Evolutionary conservation across 2,329 filamentous ascomycete species (phyloP).

Genomic region (Colletotrichum euphorbiae): DNA sequence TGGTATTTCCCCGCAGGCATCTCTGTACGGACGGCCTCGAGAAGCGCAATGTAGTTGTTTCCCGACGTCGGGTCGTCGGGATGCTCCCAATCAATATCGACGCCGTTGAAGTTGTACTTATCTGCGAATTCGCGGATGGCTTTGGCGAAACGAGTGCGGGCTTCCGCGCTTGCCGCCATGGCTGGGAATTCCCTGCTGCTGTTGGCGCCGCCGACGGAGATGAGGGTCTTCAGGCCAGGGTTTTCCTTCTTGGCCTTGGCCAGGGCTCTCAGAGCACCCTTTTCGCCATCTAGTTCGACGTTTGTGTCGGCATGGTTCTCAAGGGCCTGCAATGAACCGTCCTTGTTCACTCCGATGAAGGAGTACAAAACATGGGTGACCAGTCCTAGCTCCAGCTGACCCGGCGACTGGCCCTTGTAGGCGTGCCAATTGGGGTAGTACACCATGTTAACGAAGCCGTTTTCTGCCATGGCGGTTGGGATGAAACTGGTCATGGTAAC

Average conservation of each 20-base stretch:
- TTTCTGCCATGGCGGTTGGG: slow-evolving; percentile 33
- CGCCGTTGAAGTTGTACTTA: slow-evolving; percentile 69
- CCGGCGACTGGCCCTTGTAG: slow-evolving; percentile 70
- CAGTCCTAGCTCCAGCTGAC: slow-evolving; percentile 64
- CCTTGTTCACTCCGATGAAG: slow-evolving; percentile 57
- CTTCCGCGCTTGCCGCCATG: slow-evolving; percentile 61
- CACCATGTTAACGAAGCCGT: slow-evolving; percentile 52
- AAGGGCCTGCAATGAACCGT: slow-evolving; percentile 50
- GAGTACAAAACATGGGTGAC: slow-evolving; percentile 75
- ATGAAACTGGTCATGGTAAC: not conserved
- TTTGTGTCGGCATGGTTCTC: slow-evolving; percentile 74
- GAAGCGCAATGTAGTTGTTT: slow-evolving; percentile 66
- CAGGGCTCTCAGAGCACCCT: slow-evolving; percentile 71
- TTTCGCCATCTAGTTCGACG: slow-evolving; percentile 68
- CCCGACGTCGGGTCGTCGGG: slow-evolving; percentile 65
- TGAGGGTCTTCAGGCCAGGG: slow-evolving; percentile 67
- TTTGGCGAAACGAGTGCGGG: slow-evolving; percentile 66
- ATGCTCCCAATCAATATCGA: slow-evolving; percentile 63
- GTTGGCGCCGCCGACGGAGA: slow-evolving; percentile 74
- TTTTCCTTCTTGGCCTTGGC: slow-evolving; percentile 67
- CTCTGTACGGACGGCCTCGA: slow-evolving; percentile 64
- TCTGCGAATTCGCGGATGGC: slow-evolving; percentile 66
- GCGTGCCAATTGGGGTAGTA: slow-evolving; percentile 76
- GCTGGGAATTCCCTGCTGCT: slow-evolving; percentile 71
- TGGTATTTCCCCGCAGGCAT: slow-evolving; percentile 68